These are phyloP conservation scores for Sedum album DNA, from an alignment of 164 flowering plant genomes.

Conservation along the genomic window DNA sequence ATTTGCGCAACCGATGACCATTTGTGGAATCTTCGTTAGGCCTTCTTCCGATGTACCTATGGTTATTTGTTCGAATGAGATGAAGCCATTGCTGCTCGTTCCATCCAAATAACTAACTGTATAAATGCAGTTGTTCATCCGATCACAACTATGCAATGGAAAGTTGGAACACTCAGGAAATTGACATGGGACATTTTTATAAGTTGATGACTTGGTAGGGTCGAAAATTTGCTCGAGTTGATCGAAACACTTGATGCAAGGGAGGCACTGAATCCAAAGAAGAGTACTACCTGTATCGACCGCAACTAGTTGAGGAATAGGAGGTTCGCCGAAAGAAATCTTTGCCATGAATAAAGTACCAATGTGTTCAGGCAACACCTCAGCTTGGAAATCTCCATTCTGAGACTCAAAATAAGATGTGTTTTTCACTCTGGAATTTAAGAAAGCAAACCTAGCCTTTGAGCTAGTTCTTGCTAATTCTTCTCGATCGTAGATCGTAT, in stretches of 20 bases:
- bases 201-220: slow-evolving; percentile 23
- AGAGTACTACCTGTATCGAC: slow-evolving; percentile 30
- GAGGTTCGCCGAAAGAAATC: slow-evolving; percentile 25
- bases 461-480: neutral
- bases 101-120: slow-evolving; percentile 8
- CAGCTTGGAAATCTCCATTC: neutral
- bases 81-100: neutral
- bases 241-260: slow-evolving; percentile 18
- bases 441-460: neutral
- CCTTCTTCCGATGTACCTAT: slow-evolving; percentile 17
- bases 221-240: slow-evolving; percentile 17
- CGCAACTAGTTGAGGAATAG: slow-evolving; percentile 13
- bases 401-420: neutral
- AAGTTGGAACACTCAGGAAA: slow-evolving; percentile 7
- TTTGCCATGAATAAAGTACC: slow-evolving; percentile 11
- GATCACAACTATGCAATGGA: slow-evolving; percentile 9
- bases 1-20: slow-evolving; percentile 22
- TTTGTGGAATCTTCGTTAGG: neutral
- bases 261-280: slow-evolving; percentile 29
- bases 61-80: slow-evolving; percentile 15
- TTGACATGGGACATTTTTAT: slow-evolving; percentile 12
- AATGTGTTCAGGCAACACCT: neutral
- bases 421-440: neutral
- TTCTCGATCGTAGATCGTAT: neutral
- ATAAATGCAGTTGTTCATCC: slow-evolving; percentile 8